Base-by-base conservation (phyloP, 2,329 filamentous ascomycete genomes). In the Exophiala sp. region DNA sequence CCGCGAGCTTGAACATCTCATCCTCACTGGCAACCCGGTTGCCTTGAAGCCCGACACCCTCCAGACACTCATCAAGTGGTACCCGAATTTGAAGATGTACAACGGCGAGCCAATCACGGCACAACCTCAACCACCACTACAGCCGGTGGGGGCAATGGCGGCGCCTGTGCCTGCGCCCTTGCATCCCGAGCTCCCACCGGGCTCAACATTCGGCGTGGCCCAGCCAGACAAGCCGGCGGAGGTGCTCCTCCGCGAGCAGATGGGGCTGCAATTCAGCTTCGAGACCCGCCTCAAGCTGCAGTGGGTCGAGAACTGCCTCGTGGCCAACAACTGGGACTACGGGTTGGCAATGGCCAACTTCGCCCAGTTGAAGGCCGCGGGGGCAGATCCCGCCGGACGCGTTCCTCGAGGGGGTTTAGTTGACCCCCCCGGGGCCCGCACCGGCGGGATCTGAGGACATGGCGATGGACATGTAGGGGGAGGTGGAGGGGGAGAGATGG, bases 271-370 rank as follows among this genome's bases (percentile, higher is more conserved):
- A 64, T 76, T 96, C 45, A 84, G 81, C 57, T 81, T 81, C 57
- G 81, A 81, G 62, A 95, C 90, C 1, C 81, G 82, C 50, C 88
- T 98, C 82, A 93, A 81, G 7, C 69, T 82, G 8, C 75, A 86
- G 51, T 95, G 86, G 65, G 85, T 89, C 1, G 79, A 83, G 59
- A 79, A 94, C 74, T 96, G 91, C 61, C 74, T 97, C 13, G 76
- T 80, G 2, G 82, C 89, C 52, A 87, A 84, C 49, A 79, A 77
- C 30, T 97, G 89, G 88, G 80, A 94, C 64, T 80, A 90, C 42
- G 79, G 86, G 30, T 78, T 79, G 58, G 91, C 90, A 1, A 70
- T 90, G 58, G 72, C 77, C 46, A 80, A 86, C 24, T 96, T 95
- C 64, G 78, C 83, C 55, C 78, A 83, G 58, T 82, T 86, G 50